A percentile compares a stretch with the other conserved stretches of the same genome.
These are phyloP conservation scores for Biscogniauxia marginata DNA, from an alignment of 2,329 filamentous ascomycete genomes.

Conservation along the genomic window DNA sequence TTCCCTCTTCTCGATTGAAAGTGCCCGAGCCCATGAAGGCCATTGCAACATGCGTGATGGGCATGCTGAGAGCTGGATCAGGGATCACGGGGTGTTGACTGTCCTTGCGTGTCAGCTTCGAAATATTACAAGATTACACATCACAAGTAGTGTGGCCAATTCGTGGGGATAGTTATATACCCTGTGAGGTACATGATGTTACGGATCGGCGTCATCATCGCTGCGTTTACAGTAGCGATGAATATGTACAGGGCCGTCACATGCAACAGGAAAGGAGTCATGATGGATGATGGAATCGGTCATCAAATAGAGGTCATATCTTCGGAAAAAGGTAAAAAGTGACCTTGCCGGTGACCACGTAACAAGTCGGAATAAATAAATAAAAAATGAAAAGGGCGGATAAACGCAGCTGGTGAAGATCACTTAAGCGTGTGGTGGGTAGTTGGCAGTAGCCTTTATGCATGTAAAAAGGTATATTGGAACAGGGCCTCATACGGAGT, in stretches of 20 bases:
- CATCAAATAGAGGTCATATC: slow-evolving; percentile 3
- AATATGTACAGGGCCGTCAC: slow-evolving; percentile 13
- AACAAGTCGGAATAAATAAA: neutral
- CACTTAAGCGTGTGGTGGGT: too few relatives aligned
- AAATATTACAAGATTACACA: neutral
- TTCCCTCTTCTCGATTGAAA: slow-evolving; percentile 45
- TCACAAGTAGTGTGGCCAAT: too few relatives aligned
- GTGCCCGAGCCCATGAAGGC: slow-evolving; percentile 50
- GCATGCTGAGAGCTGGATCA: slow-evolving; percentile 34
- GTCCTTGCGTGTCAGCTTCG: neutral
- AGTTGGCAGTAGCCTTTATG: too few relatives aligned
- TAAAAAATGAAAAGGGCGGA: neutral
- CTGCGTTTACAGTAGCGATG: slow-evolving; percentile 12
- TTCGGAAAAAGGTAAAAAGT: neutral
- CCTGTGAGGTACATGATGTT: slow-evolving; percentile 37
- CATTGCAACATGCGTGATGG: slow-evolving; percentile 55
- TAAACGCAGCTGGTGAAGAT: too few relatives aligned
- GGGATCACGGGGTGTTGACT: slow-evolving; percentile 33
- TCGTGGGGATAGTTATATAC: slow-evolving; percentile 13
- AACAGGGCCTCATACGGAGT: too few relatives aligned
- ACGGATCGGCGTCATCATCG: slow-evolving; percentile 18
- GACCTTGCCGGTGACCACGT: neutral
- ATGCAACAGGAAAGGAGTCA: slow-evolving; percentile 8
- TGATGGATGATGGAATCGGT: slow-evolving; percentile 3
- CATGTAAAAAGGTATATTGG: too few relatives aligned